Evolutionary conservation across 139 green algal species (phyloP), one percentile per base, ranked within the genome.

Genomic region (Pseudopediastrum boryanum): DNA sequence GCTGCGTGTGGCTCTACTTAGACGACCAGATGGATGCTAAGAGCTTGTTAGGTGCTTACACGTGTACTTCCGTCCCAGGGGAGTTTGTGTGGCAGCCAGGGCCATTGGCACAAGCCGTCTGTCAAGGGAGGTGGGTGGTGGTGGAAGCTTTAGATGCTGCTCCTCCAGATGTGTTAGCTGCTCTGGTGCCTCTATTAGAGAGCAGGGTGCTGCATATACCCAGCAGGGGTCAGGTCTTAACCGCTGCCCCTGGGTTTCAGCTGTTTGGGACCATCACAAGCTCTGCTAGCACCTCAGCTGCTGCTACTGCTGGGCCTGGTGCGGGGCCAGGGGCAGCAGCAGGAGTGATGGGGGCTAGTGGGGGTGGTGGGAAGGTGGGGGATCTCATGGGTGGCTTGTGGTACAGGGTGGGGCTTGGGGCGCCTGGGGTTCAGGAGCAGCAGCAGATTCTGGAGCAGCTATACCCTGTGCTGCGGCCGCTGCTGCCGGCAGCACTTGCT

Each of bases 1-100:
- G 38, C 70, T 64, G 79, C 35, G 50, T 83, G 33, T 77, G 83
- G 85, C 90, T 81, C 31, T 94, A 99, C 84, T 71, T 99, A 56
- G 95, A 99, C 78, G 95, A 98, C 67, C 94, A 98, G 81, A 97
- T 96, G 86, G 96, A 99, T 78, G 87, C 88, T 77, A 98, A 98
- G 86, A 92, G 79, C 35, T 87, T 99, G 78, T 86, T 99, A 64
- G 96, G 96, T 1, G 90, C 90, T 1, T 99, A 99, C 80, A 89
- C 97, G 8, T 98, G 92, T 80, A 96, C 90, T 0, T 79, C 92
- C 0, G 86, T 90, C 10, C 95, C 96, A 16, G 96, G 96, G 0
- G 94, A 99, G 87, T 99, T 99, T 86, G 77, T 85, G 3, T 99
- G 96, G 96, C 92, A 95, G 84, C 90, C 95, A 10, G 96, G 96